Conservation (phyloP, 805 yeast species). For the Wickerhamiella alocasiicola region DNA sequence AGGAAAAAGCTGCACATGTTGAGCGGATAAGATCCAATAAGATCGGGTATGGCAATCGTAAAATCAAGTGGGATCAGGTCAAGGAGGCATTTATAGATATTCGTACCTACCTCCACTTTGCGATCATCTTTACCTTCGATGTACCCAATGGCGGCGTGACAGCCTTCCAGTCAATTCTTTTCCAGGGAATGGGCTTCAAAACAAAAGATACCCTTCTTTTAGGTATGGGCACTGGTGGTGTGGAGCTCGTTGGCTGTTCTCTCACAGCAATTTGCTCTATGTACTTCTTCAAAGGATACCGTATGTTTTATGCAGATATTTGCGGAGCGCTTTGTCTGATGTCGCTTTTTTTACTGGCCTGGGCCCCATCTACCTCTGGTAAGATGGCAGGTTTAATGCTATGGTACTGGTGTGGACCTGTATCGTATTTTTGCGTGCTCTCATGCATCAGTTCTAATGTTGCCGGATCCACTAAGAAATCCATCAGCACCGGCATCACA, state of each 20-base stretch:
- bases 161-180: conserved; percentile 35
- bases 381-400: conserved; percentile 33
- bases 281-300: conserved; percentile 11
- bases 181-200: conserved; percentile 27
- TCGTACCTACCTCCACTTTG: conserved; percentile 38
- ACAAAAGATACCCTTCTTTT: conserved; percentile 29
- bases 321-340: conserved; percentile 37
- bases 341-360: conserved; percentile 36
- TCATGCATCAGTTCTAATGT: no score
- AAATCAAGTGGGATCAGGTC: no score
- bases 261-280: conserved; percentile 16
- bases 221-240: conserved; percentile 36
- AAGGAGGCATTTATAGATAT: no score
- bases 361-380: conserved; percentile 29
- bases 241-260: conserved; percentile 22
- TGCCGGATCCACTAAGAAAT: conserved; percentile 66
- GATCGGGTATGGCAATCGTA: conserved; percentile 49
- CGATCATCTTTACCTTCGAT: neutral
- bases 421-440: conserved; percentile 23
- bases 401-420: conserved; percentile 27
- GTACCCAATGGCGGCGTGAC: conserved; percentile 39
- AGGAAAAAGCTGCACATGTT: conserved; percentile 37
- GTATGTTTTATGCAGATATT: conserved; percentile 32
- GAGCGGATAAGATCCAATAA: conserved; percentile 42
- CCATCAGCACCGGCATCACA: conserved; percentile 44